Conservation (phyloP, 306 rosid species). For the Prunus padus region DNA sequence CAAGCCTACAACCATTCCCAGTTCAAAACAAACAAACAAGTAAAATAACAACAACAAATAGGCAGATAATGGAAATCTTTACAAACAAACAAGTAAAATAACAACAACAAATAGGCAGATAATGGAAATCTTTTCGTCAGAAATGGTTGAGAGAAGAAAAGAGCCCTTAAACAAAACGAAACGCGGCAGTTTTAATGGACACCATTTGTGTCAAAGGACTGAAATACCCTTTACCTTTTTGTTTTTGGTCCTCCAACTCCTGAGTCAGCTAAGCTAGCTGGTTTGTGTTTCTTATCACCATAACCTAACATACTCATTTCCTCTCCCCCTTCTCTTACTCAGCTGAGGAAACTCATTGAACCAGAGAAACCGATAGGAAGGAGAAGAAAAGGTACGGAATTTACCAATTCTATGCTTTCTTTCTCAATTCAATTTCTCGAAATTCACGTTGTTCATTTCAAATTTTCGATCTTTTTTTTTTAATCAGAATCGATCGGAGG, state of each 20-base stretch:
- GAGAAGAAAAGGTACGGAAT: neutral
- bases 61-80: neutral
- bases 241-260: neutral
- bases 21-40: neutral
- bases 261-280: neutral
- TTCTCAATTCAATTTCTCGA: neutral
- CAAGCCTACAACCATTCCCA: neutral
- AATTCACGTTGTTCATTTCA: neutral
- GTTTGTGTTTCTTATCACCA: neutral
- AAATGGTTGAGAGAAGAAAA: too few species aligned
- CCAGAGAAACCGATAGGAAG: neutral
- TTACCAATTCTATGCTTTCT: neutral
- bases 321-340: neutral
- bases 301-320: constrained; percentile 10
- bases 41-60: neutral
- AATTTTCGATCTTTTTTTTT: neutral
- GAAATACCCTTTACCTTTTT: neutral
- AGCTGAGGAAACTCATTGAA: constrained; percentile 13
- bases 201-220: neutral
- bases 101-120: neutral
- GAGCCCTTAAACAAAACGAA: neutral
- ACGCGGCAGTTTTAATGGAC: neutral
- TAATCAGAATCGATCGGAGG: constrained; percentile 25
- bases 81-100: neutral
- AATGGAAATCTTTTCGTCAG: neutral